Evolutionary conservation across 2,329 filamentous ascomycete genomes (phyloP).

Genomic region (Cercospora brassicicola): DNA sequence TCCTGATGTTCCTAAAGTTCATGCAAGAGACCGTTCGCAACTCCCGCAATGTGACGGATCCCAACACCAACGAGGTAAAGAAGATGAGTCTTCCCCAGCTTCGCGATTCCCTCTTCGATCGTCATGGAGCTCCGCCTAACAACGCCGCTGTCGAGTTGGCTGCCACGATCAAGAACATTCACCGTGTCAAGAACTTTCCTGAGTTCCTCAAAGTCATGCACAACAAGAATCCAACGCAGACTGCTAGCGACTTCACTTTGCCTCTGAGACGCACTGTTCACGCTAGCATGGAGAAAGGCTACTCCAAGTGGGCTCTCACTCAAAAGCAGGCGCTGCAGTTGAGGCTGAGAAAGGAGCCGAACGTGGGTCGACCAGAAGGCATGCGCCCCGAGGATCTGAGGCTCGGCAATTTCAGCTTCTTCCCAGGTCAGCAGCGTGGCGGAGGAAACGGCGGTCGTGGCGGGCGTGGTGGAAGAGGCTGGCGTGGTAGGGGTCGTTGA

Average conservation of each 20-base stretch:
- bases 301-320: constrained; percentile 23
- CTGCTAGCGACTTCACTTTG: constrained; percentile 16
- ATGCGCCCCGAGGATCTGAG: constrained; percentile 9
- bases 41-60: constrained; percentile 3
- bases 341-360: constrained; percentile 21
- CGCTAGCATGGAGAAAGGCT: constrained; percentile 25
- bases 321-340: constrained; percentile 26
- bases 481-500: background rate
- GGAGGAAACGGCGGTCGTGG: constrained; percentile 1
- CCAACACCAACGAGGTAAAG: background rate
- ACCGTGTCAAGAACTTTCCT: constrained; percentile 24
- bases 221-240: constrained; percentile 10
- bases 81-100: constrained; percentile 20
- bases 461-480: constrained; percentile 7
- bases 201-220: constrained; percentile 25
- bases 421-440: constrained; percentile 14
- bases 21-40: constrained; percentile 25
- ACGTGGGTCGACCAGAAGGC: constrained; percentile 15
- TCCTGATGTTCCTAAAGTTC: constrained; percentile 30
- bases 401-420: constrained; percentile 20
- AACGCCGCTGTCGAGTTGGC: constrained; percentile 26
- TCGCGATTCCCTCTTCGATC: constrained; percentile 24
- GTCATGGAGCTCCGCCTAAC: constrained; percentile 26
- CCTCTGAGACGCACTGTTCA: constrained; percentile 23
- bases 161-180: constrained; percentile 23